Base-by-base conservation (phyloP, 2,329 filamentous ascomycete genomes). In the Penicillium sp. region DNA sequence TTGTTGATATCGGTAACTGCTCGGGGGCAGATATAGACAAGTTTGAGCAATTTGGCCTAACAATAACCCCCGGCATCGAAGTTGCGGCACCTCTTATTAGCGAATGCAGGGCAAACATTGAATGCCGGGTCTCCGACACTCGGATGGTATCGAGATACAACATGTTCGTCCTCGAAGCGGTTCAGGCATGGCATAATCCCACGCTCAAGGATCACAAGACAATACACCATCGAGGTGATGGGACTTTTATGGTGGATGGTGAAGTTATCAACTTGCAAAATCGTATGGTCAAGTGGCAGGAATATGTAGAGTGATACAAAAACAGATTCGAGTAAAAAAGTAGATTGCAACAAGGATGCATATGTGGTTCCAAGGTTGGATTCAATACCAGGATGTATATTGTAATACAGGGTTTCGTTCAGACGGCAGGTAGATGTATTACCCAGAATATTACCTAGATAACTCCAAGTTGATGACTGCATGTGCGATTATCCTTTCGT, bases 101-200 rank as follows among this genome's bases (percentile, higher is more conserved):
- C 6, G 18, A 52, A 45, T 52, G 26, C 26, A 45, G 43, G 33
- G 50, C 38, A 12, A 45, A 33, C 33, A 52, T 45, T 33, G 24
- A 45, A 45, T 52, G 49, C 11, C 38, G 49, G 5, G 18, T 52
- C 30, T 42, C 18, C 26, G 18, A 52, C 23, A 52, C 40, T 52
- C 40, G 40, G 6, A 52, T 52, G 50, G 12, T 46, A 8, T 35
- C 20, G 3, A 46, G 35, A 43, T 46, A 52, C 42, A 46, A 46
- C 14, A 52, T 46, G 40, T 26, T 35, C 16, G 18, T 45, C 42
- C 38, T 30, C 11, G 40, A 52, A 52, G 50, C 40, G 26, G 40
- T 46, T 23, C 40, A 24, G 7, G 50, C 38, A 23, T 45, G 40
- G 40, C 30, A 18, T 9, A 46, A 35, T 18, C 50, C 40, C 21